Evolutionary conservation across 768 basidiomycete species (phyloP), one percentile per base, ranked within the genome.

Genomic region (Porpolomopsis calyptriformis): DNA sequence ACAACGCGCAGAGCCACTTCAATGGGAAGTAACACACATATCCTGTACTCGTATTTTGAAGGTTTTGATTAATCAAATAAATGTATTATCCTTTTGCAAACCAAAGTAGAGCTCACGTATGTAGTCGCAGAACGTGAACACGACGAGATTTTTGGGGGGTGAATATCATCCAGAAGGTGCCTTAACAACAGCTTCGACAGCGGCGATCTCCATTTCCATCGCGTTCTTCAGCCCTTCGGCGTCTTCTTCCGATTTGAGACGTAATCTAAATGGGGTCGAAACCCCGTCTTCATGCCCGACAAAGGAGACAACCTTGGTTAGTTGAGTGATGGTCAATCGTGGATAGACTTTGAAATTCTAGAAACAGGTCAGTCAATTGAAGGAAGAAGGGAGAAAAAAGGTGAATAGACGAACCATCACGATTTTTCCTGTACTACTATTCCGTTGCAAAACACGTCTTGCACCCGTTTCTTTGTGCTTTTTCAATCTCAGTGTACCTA

Each of bases 1-100:
- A 90, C 53, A 89, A 91, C 55, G 88, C 88, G 4, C 88, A 89
- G 58, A 88, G 85, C 58, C 88, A 91, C 62, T 83, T 91, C 62
- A 73, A 66, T 35, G 78, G 66, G 51, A 83, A 78, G 59, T 69
- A 56, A 61, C 39, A 18, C 40, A 14, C 26, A 29, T 14, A 16
- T 4, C 14, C 35, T 47, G 26, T 23, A 31, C 26, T 25, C 16
- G 29, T 31, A 14, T 14, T 14, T 14, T 31, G 29, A 7, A 7
- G 14, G 7, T 14, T 7, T 31, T 31, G 29, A 14, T 7, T 7
- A 37, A 10, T 46, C 10, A 46, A 16, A 29, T 40, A 19, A 24
- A 23, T 46, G 34, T 46, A 38, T 38, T 23, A 38, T 36, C 29
- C 24, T 12, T 35, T 16, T 44, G 29, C 23, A 27, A 33, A 33